These are phyloP conservation scores for Venturia oleaginea DNA, from an alignment of 2,329 filamentous ascomycete genomes.

Conservation along the genomic window DNA sequence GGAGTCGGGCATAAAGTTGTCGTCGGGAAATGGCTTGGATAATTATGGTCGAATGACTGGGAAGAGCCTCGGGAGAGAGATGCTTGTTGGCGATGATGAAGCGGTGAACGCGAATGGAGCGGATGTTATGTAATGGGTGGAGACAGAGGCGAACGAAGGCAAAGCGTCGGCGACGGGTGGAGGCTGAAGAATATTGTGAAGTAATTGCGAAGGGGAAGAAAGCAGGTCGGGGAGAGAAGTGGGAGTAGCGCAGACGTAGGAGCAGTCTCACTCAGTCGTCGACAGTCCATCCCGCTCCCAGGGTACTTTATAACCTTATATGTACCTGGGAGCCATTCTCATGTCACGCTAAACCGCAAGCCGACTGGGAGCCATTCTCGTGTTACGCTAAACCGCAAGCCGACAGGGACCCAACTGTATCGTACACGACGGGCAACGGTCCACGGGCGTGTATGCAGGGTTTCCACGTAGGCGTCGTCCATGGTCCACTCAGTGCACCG, in stretches of 20 bases:
- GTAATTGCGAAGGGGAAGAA: not conserved
- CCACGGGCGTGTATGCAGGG: not conserved
- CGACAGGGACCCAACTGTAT: not conserved
- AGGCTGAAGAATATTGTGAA: not conserved
- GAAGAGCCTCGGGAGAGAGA: not conserved
- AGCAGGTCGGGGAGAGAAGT: not conserved
- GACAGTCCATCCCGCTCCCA: not conserved
- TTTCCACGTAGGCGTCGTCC: not conserved
- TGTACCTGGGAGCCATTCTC: not conserved
- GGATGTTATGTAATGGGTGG: conserved; percentile 1
- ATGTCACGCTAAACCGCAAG: not conserved
- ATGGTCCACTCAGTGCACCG: not conserved
- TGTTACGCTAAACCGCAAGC: too few relatives aligned
- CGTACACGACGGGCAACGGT: not conserved
- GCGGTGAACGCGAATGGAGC: not conserved
- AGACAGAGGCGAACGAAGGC: not conserved
- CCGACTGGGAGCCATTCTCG: not conserved
- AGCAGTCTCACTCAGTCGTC: not conserved
- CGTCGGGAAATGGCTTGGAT: not conserved
- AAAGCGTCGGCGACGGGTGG: not conserved
- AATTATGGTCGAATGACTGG: not conserved
- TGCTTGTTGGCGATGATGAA: not conserved
- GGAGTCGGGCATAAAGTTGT: conserved; percentile 4
- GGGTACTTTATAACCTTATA: not conserved
- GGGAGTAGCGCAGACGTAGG: too few relatives aligned